phyloP scores from a whole-genome alignment of 345 rosid species.

The Ceriops decandra region DNA sequence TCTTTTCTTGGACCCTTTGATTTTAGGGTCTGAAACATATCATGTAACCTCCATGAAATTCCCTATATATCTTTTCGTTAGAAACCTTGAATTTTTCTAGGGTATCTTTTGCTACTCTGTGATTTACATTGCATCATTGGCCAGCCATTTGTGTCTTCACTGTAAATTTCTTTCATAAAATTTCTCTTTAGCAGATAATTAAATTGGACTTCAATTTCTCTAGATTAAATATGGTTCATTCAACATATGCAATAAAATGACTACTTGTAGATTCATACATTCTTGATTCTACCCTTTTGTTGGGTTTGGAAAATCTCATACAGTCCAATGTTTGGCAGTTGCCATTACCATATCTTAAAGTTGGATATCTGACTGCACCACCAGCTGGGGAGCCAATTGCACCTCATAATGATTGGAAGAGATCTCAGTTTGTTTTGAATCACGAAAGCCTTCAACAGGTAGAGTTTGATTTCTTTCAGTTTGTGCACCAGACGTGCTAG shows the following conservation, averaged over 20 bases:
- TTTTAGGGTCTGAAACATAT: background rate
- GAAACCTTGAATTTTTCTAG: background rate
- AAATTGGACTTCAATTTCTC: background rate
- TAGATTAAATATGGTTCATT: background rate
- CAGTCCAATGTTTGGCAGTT: conserved; percentile 46
- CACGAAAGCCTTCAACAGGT: conserved; percentile 92
- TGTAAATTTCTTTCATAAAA: background rate
- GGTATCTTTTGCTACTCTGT: background rate
- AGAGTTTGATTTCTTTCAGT: conserved; percentile 8
- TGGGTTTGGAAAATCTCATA: conserved; percentile 12
- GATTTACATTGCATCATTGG: background rate
- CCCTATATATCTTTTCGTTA: background rate
- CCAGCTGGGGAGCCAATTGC: conserved; percentile 70
- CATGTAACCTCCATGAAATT: background rate
- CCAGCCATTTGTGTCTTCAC: background rate
- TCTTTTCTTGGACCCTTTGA: background rate
- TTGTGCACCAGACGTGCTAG: background rate
- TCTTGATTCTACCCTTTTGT: background rate
- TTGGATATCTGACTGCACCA: conserved; percentile 77
- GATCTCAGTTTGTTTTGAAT: conserved; percentile 67
- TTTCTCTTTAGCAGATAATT: background rate
- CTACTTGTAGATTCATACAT: background rate
- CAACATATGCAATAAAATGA: background rate
- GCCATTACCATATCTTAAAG: conserved; percentile 81
- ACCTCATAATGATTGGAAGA: conserved; percentile 92